Percentiles rank a stretch among this genome's conserved stretches.
phyloP scores from a whole-genome alignment of 1,284 basidiomycete species.

The Tylopilus orsonianus region DNA sequence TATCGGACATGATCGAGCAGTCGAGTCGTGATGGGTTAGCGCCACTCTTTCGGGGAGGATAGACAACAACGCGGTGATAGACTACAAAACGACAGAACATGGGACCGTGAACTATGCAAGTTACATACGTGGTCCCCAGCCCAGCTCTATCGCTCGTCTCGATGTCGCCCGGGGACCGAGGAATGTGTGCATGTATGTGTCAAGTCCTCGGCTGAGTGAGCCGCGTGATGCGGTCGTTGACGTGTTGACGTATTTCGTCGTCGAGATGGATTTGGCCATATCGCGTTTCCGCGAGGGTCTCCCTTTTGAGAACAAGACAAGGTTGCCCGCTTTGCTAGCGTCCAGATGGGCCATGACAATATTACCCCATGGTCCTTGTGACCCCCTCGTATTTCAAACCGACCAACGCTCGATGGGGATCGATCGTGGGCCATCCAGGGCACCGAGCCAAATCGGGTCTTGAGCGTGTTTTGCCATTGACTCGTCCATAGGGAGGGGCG shows the following conservation, averaged over 20 bases:
- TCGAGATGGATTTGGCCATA: neutral
- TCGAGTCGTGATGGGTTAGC: neutral
- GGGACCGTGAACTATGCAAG: too few species aligned
- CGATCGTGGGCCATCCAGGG: neutral
- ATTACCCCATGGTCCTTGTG: neutral
- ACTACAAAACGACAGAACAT: neutral
- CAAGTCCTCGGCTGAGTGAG: neutral
- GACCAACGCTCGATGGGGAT: neutral
- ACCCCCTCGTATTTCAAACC: conserved; percentile 5
- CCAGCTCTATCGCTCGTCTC: neutral
- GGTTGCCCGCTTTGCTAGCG: neutral
- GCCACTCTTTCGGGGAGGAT: neutral
- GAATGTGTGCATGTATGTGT: neutral
- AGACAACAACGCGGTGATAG: neutral
- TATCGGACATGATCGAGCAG: neutral
- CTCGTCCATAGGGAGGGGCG: too few species aligned
- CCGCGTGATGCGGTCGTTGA: neutral
- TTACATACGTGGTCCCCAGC: too few species aligned
- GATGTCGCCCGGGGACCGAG: neutral
- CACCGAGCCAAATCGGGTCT: neutral
- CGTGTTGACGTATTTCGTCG: neutral
- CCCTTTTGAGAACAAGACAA: neutral
- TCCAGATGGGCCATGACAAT: neutral
- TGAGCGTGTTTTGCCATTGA: conserved; percentile 14
- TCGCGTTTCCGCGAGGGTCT: neutral